A percentile compares a stretch with the other conserved stretches of the same genome.
phyloP scores from a whole-genome alignment of 75 land plant species.

The Azolla pinnata region DNA sequence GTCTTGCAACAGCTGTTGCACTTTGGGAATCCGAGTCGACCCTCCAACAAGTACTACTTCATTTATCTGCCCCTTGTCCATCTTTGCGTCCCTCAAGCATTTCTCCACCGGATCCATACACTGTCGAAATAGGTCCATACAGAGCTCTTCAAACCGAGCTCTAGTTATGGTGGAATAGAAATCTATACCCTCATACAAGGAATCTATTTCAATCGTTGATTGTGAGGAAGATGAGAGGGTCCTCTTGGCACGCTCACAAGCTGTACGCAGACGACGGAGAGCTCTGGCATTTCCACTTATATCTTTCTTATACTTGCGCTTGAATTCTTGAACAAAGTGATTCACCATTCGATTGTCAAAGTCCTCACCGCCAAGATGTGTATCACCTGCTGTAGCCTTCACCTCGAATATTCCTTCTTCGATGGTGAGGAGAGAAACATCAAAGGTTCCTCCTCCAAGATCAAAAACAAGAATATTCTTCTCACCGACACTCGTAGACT shows the following conservation, averaged over 20 bases:
- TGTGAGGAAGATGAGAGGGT: slow-evolving; percentile 41
- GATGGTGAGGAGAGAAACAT: slow-evolving; percentile 48
- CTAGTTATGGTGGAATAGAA: slow-evolving; percentile 53
- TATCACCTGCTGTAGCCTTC: slow-evolving; percentile 48
- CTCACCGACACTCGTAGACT: slow-evolving; percentile 34
- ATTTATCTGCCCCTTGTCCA: slow-evolving; percentile 42
- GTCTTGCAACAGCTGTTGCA: slow-evolving; percentile 28
- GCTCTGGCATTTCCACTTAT: slow-evolving; percentile 43
- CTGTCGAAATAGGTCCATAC: slow-evolving; percentile 46
- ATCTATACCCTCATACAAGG: slow-evolving; percentile 49
- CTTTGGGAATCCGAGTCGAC: slow-evolving; percentile 28
- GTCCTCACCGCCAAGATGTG: slow-evolving; percentile 55
- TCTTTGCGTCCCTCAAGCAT: slow-evolving; percentile 41
- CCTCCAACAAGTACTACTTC: slow-evolving; percentile 60
- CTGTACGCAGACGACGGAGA: slow-evolving; percentile 35
- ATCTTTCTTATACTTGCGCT: slow-evolving; percentile 52
- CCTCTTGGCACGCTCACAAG: slow-evolving; percentile 48
- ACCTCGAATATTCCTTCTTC: slow-evolving; percentile 42
- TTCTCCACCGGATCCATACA: slow-evolving; percentile 57
- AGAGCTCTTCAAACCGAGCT: slow-evolving; percentile 39
- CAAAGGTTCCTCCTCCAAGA: slow-evolving; percentile 32
- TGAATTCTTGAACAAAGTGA: slow-evolving; percentile 50
- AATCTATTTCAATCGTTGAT: slow-evolving; percentile 44
- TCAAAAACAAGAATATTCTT: slow-evolving; percentile 49
- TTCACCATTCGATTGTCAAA: slow-evolving; percentile 58